Base-by-base conservation (phyloP, 2,329 filamentous ascomycete genomes). In the Aureobasidium sp. region DNA sequence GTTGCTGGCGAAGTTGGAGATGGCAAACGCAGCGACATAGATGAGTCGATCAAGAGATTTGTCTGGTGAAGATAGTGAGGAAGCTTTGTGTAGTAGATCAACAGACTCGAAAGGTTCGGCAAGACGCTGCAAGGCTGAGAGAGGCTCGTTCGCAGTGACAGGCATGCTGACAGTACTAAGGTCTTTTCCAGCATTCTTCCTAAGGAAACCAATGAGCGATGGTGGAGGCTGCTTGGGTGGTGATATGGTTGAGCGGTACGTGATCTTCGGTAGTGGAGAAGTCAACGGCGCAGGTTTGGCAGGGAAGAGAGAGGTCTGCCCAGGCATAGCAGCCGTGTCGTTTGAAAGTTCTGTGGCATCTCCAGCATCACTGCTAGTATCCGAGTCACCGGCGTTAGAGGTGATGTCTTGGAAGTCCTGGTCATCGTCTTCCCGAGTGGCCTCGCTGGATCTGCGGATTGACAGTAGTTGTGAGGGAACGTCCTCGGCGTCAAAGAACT, bases 141-240 rank as follows among this genome's bases (percentile, higher is more conserved):
- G 84, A 0, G 94, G 94, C 72, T 99, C 94, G 74, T 99, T 99
- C 27, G 93, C 87, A 5, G 93, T 96, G 1, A 97, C 94, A 0
- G 94, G 94, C 93, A 97, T 97, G 51, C 91, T 92, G 66, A 99
- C 96, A 3, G 91, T 95, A 63, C 91, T 96, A 53, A 99, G 79
- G 74, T 99, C 94, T 74, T 99, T 99, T 71, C 94, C 94, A 10
- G 97, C 94, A 68, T 99, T 99, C 75, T 97, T 99, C 67, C 94
- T 86, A 36, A 97, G 81, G 73, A 97, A 96, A 0, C 90, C 90
- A 66, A 99, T 96, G 59, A 99, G 79, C 72, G 91, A 96, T 0
- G 94, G 94, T 0, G 94, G 94, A 62, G 86, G 79, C 14, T 91
- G 85, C 32, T 87, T 91, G 7, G 92, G 85, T 1, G 88, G 80